These are phyloP conservation scores for Marsdenia floribunda DNA, from an alignment of 257 asterid genomes.

Conservation along the genomic window DNA sequence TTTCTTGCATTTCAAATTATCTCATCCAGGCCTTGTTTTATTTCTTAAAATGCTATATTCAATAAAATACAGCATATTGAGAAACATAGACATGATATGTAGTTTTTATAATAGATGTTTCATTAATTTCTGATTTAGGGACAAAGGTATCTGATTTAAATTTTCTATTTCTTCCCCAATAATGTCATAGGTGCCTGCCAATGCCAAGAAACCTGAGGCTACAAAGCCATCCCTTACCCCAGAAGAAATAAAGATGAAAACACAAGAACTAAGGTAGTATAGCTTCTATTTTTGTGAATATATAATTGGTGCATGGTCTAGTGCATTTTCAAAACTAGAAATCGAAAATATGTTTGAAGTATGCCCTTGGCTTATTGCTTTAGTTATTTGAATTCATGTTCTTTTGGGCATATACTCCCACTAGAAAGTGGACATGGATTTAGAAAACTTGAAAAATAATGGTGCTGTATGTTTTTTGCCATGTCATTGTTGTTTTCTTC, in stretches of 20 bases:
- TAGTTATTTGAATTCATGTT: background rate
- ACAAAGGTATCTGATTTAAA: background rate
- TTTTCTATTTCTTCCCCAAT: background rate
- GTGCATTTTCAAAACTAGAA: background rate
- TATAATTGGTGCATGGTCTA: background rate
- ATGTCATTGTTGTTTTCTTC: background rate
- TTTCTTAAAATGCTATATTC: background rate
- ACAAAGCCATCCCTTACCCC: conserved; percentile 74
- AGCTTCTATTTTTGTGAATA: conserved; percentile 8
- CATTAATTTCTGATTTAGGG: background rate
- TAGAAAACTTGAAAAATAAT: background rate
- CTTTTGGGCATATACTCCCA: background rate
- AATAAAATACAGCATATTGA: background rate
- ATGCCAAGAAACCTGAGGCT: conserved; percentile 51
- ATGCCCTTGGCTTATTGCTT: background rate
- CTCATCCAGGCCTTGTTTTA: background rate
- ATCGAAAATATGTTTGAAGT: background rate
- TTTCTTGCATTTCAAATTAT: background rate
- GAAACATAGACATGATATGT: background rate
- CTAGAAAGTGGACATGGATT: background rate
- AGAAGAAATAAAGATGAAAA: conserved; percentile 66
- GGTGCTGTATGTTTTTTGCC: background rate
- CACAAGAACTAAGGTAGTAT: conserved; percentile 66
- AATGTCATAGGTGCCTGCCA: conserved; percentile 55
- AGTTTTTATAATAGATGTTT: conserved; percentile 1